Conservation (phyloP, 805 yeast species). For the Zygoascus bituminiphila region DNA sequence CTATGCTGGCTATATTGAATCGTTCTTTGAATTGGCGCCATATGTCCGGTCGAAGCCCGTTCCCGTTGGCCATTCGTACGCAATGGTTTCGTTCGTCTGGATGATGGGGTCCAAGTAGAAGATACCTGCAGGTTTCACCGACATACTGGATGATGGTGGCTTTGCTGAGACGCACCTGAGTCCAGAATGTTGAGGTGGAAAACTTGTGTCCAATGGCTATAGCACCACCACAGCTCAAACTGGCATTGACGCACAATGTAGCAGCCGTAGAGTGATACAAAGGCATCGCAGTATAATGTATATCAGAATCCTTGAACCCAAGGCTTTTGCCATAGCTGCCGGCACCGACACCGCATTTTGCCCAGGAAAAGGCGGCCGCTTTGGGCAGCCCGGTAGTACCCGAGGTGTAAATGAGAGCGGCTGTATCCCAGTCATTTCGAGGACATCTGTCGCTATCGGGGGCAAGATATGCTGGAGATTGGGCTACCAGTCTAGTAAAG, state of each 20-base stretch:
- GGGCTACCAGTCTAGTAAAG: conserved; percentile 35
- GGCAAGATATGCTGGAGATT: conserved; percentile 37
- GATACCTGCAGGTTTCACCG: conserved; percentile 88
- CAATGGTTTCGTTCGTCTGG: conserved; percentile 53
- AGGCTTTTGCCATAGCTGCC: conserved; percentile 61
- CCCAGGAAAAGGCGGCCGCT: conserved; percentile 89
- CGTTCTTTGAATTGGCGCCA: conserved; percentile 75
- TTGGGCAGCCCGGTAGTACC: conserved; percentile 96
- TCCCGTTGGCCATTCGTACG: conserved; percentile 73
- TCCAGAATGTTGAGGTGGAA: conserved; percentile 81
- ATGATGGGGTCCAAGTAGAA: conserved; percentile 55
- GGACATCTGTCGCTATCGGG: conserved; percentile 51
- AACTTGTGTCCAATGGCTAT: conserved; percentile 74
- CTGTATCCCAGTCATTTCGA: conserved; percentile 50
- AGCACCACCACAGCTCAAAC: conserved; percentile 59
- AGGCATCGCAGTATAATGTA: conserved; percentile 88
- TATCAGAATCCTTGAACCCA: conserved; percentile 45
- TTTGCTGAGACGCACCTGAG: conserved; percentile 60
- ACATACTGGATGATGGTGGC: conserved; percentile 89
- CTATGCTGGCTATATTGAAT: conserved; percentile 65
- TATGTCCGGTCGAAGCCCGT: conserved; percentile 82
- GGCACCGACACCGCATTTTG: conserved; percentile 68
- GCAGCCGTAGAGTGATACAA: conserved; percentile 93
- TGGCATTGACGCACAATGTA: conserved; percentile 73
- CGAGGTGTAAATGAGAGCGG: conserved; percentile 75